phyloP scores from a whole-genome alignment of 352 stramenopile species.

The Globisporangium takayamanum region DNA sequence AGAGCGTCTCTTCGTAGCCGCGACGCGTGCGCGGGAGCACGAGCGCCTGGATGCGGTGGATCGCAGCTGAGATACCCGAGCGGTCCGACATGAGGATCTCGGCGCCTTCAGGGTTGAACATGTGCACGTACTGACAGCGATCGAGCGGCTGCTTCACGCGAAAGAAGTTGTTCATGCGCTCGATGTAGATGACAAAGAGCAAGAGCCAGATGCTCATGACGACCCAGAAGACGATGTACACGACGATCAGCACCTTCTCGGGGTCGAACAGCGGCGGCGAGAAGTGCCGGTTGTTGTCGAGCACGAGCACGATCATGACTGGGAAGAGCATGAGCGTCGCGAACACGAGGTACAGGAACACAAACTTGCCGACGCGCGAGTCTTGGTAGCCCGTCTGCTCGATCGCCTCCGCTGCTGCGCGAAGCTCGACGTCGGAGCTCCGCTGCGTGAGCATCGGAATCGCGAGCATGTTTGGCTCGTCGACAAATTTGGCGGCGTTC shows the following conservation, averaged over 20 bases:
- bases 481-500: not conserved
- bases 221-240: conserved; percentile 17
- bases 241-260: conserved; percentile 8
- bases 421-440: conserved; percentile 8
- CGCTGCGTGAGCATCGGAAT: conserved; percentile 14
- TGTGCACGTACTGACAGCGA: conserved; percentile 14
- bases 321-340: conserved; percentile 9
- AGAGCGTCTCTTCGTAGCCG: conserved; percentile 15
- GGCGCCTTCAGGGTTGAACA: conserved; percentile 17
- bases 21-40: conserved; percentile 10
- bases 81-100: conserved; percentile 16
- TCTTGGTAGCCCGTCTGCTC: conserved; percentile 18
- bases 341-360: conserved; percentile 10
- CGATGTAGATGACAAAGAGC: conserved; percentile 13
- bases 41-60: conserved; percentile 7
- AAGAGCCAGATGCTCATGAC: conserved; percentile 11
- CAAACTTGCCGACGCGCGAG: conserved; percentile 8
- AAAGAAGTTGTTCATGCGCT: conserved; percentile 17
- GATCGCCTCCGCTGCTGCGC: conserved; percentile 8
- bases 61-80: conserved; percentile 3
- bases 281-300: conserved; percentile 15
- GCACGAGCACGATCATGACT: conserved; percentile 11
- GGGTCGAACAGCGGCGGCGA: conserved; percentile 12
- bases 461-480: conserved; percentile 12
- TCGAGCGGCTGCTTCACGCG: conserved; percentile 14